Conservation (phyloP, 1,139 yeast genomes). For the Hyphopichia buzzinii region DNA sequence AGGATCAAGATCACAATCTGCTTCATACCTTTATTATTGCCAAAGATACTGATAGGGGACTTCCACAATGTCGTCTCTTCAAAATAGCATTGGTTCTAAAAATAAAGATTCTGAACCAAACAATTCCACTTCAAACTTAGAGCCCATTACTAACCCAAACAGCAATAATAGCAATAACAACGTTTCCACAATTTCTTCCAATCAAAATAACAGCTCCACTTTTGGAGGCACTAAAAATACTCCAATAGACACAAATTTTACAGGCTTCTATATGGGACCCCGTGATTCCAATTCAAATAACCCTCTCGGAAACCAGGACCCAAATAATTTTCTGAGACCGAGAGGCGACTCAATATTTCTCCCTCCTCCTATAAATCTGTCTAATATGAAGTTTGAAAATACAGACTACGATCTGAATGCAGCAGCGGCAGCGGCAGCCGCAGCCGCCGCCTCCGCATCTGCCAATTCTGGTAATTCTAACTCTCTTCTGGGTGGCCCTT, state of each 20-base stretch:
- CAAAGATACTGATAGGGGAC: too few species aligned
- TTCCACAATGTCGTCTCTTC: too few species aligned
- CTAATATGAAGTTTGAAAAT: slow-evolving; percentile 3
- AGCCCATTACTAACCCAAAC: background rate
- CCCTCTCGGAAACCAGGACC: slow-evolving; percentile 3
- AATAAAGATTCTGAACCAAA: too few species aligned
- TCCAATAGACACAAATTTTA: slow-evolving; percentile 8
- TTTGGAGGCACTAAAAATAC: background rate
- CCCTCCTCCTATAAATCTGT: slow-evolving; percentile 26
- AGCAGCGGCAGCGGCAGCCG: slow-evolving; percentile 3
- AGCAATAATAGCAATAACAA: background rate
- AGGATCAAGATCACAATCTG: too few species aligned
- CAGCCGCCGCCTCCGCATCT: too few species aligned
- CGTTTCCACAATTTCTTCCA: background rate
- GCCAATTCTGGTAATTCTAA: background rate
- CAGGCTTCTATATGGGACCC: slow-evolving; percentile 10
- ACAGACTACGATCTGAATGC: slow-evolving; percentile 3
- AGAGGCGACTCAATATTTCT: slow-evolving; percentile 32
- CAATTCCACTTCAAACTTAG: too few species aligned
- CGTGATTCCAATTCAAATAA: slow-evolving; percentile 7
- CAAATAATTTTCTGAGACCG: slow-evolving; percentile 13
- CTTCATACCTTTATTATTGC: too few species aligned
- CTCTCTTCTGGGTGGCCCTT: slow-evolving; percentile 10
- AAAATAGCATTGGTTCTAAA: too few species aligned
- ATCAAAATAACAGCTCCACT: background rate